phyloP scores from a whole-genome alignment of 2,329 filamentous ascomycete species.

The Hirsutella rhossiliensis region DNA sequence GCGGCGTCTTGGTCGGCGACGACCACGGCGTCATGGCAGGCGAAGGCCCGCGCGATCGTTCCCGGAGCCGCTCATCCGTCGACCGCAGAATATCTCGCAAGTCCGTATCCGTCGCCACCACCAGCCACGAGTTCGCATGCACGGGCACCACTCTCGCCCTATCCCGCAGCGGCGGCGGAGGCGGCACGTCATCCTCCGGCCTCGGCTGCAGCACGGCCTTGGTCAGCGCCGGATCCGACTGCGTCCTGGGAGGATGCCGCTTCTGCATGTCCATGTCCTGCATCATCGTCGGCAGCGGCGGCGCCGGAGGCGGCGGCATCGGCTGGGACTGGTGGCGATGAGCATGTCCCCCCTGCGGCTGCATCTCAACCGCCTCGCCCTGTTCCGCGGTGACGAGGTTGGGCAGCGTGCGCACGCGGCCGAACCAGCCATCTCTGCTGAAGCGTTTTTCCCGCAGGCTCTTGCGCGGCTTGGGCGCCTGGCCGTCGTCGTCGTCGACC shows the following conservation, averaged over 20 bases:
- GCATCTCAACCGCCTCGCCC: constrained; percentile 5
- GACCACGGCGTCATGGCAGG: constrained; percentile 9
- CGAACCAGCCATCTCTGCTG: constrained; percentile 20
- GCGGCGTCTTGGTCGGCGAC: neutral
- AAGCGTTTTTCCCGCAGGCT: constrained; percentile 7
- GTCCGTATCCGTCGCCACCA: constrained; percentile 31
- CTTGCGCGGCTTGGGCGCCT: constrained; percentile 8
- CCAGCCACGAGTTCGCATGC: constrained; percentile 8
- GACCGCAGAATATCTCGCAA: constrained; percentile 38
- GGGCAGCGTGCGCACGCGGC: constrained; percentile 24
- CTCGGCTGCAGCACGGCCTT: neutral
- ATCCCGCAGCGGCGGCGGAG: constrained; percentile 4
- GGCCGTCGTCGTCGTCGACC: constrained; percentile 33
- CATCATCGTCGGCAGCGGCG: too few relatives aligned
- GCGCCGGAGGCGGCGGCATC: too few relatives aligned
- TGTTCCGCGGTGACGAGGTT: constrained; percentile 15
- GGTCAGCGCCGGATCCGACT: constrained; percentile 2
- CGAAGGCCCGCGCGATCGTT: constrained; percentile 16
- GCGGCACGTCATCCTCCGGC: constrained; percentile 10
- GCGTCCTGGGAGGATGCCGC: neutral
- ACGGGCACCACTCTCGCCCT: constrained; percentile 5
- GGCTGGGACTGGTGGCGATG: constrained; percentile 1
- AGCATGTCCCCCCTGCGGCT: constrained; percentile 1
- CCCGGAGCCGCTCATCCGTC: constrained; percentile 38
- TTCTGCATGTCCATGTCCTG: constrained; percentile 8